Percentiles rank a stretch among this genome's conserved stretches.
Evolutionary conservation across 495 filamentous ascomycete genomes (phyloP).

Genomic region (Podospora australis): DNA sequence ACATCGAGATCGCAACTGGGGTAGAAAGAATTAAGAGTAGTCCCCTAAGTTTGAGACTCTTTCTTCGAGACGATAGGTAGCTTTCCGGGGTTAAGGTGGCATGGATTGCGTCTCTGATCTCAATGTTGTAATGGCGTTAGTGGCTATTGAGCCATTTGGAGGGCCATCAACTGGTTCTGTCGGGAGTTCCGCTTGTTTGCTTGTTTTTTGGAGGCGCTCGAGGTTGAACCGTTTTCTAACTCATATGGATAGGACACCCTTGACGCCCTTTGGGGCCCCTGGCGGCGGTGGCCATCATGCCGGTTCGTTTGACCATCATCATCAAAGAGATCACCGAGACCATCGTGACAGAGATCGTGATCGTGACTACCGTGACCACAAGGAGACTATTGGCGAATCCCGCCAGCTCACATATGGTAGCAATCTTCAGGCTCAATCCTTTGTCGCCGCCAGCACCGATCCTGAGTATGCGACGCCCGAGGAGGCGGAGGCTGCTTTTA

Average conservation of each 20-base stretch:
- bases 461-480: conserved; percentile 80
- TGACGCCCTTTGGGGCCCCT: conserved; percentile 62
- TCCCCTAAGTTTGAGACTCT: too few relatives aligned
- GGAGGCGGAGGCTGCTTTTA: conserved; percentile 90
- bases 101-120: too few relatives aligned
- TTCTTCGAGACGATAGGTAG: too few relatives aligned
- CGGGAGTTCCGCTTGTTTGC: too few relatives aligned
- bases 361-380: conserved; percentile 29
- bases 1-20: too few relatives aligned
- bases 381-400: conserved; percentile 55
- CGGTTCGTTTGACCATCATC: conserved; percentile 28
- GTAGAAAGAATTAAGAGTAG: too few relatives aligned
- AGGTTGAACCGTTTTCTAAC: conserved; percentile 4
- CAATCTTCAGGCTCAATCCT: conserved; percentile 54
- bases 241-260: conserved; percentile 35
- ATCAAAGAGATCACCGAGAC: conserved; percentile 18
- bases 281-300: conserved; percentile 42
- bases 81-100: too few relatives aligned
- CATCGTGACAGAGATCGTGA: conserved; percentile 20
- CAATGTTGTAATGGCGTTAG: too few relatives aligned
- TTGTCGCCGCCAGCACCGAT: conserved; percentile 60
- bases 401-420: conserved; percentile 65
- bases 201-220: too few relatives aligned
- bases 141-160: too few relatives aligned
- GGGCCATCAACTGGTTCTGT: too few relatives aligned